Conservation (phyloP, 1,284 basidiomycete species). For the Leccinum brunneo-olivaceum region DNA sequence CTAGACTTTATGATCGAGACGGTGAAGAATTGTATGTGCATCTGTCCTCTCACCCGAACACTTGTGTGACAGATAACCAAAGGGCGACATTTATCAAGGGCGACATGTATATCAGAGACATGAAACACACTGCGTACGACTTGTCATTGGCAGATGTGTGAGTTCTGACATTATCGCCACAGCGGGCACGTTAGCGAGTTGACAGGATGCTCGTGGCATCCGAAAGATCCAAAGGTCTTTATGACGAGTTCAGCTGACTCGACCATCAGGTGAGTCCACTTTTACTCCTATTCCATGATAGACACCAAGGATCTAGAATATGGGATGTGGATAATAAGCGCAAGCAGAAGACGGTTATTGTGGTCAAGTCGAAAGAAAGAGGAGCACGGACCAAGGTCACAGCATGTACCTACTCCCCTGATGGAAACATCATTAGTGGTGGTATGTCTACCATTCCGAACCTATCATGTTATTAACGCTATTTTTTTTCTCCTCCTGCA, state of each 20-base stretch:
- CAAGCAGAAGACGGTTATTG: constrained; percentile 91
- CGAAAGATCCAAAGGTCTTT: constrained; percentile 75
- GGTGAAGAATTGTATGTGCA: constrained; percentile 80
- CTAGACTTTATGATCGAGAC: constrained; percentile 85
- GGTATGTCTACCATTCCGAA: constrained; percentile 45
- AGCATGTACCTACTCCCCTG: constrained; percentile 77
- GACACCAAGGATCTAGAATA: constrained; percentile 48
- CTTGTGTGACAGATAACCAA: constrained; percentile 43
- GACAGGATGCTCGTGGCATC: constrained; percentile 88
- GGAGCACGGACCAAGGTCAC: constrained; percentile 94
- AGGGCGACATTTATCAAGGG: constrained; percentile 90
- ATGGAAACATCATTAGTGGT: constrained; percentile 80
- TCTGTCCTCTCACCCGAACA: constrained; percentile 17
- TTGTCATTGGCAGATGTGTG: constrained; percentile 1
- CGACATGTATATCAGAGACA: constrained; percentile 96
- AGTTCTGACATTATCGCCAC: constrained; percentile 11
- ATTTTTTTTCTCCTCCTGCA: constrained; percentile 27
- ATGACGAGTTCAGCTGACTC: constrained; percentile 93
- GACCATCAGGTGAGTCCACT: constrained; percentile 69
- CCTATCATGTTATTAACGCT: constrained; percentile 2
- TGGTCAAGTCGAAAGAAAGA: constrained; percentile 92
- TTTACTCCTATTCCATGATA: not conserved
- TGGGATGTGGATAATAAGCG: constrained; percentile 88
- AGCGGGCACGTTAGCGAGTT: constrained; percentile 95
- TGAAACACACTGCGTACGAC: constrained; percentile 89